A percentile compares a stretch with the other conserved stretches of the same genome.
These are phyloP conservation scores for Phyllosticta citrichinensis DNA, from an alignment of 2,329 filamentous ascomycete genomes.

Conservation along the genomic window DNA sequence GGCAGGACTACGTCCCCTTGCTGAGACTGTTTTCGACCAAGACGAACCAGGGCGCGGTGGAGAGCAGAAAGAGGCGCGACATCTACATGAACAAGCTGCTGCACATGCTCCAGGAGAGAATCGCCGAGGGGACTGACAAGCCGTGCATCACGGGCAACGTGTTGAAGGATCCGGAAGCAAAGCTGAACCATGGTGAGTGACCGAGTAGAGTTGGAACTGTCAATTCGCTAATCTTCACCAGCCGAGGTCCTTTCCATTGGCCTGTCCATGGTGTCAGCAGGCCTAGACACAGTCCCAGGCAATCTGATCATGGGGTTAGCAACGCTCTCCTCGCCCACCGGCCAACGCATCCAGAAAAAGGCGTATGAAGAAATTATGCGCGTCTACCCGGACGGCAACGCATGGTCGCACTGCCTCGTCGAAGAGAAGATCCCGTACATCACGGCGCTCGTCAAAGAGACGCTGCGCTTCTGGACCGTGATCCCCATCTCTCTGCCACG, in stretches of 20 bases:
- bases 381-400: conserved; percentile 61
- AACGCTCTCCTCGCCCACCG: conserved; percentile 57
- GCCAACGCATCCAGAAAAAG: conserved; percentile 59
- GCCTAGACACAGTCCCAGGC: conserved; percentile 70
- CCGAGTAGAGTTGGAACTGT: background rate
- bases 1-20: conserved; percentile 75
- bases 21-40: conserved; percentile 54
- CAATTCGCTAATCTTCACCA: conserved; percentile 26
- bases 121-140: conserved; percentile 53
- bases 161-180: conserved; percentile 58
- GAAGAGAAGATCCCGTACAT: conserved; percentile 72
- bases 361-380: conserved; percentile 61
- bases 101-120: conserved; percentile 49
- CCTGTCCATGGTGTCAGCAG: conserved; percentile 71
- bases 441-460: conserved; percentile 68
- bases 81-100: conserved; percentile 53
- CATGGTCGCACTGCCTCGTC: conserved; percentile 62
- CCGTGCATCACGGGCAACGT: conserved; percentile 63
- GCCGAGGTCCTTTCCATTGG: conserved; percentile 73
- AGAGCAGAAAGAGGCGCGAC: conserved; percentile 59
- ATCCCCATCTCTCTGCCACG: conserved; percentile 70
- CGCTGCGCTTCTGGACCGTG: conserved; percentile 68
- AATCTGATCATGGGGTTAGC: conserved; percentile 74
- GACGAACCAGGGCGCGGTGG: conserved; percentile 49
- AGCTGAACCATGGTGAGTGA: conserved; percentile 52